A percentile compares a stretch with the other conserved stretches of the same genome.
These are phyloP conservation scores for Yamadazyma tumulicola DNA, from an alignment of 805 yeast species.

Conservation along the genomic window DNA sequence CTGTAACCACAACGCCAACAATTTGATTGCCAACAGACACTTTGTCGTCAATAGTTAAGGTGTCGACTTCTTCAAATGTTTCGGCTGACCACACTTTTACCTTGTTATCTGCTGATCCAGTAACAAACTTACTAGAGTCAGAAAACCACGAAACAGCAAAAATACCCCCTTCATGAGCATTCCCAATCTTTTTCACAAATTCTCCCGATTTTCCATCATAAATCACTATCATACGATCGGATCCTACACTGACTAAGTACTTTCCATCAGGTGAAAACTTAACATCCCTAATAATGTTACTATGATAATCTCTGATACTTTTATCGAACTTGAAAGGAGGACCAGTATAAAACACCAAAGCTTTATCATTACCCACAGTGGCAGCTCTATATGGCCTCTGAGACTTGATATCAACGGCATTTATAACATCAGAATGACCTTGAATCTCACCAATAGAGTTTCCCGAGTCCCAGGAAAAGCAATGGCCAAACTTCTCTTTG, in stretches of 20 bases:
- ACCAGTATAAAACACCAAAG: constrained; percentile 80
- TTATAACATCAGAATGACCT: constrained; percentile 83
- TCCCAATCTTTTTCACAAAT: constrained; percentile 46
- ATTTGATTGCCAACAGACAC: constrained; percentile 60
- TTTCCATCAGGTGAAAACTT: constrained; percentile 80
- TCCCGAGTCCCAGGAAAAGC: constrained; percentile 91
- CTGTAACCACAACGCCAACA: constrained; percentile 74
- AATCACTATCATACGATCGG: constrained; percentile 71
- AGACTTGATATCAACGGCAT: constrained; percentile 80
- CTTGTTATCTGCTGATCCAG: constrained; percentile 80
- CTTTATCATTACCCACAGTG: constrained; percentile 87
- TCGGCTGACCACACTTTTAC: constrained; percentile 63
- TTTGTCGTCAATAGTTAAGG: constrained; percentile 46
- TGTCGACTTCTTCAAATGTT: constrained; percentile 31
- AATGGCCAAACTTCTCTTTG: constrained; percentile 85
- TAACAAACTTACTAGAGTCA: constrained; percentile 56
- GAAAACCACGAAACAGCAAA: constrained; percentile 70
- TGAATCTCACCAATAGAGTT: constrained; percentile 95
- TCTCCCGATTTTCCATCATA: constrained; percentile 92
- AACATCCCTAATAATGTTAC: constrained; percentile 77
- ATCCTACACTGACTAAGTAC: constrained; percentile 73
- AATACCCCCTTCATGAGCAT: constrained; percentile 76
- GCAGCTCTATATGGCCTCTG: constrained; percentile 90
- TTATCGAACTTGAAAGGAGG: constrained; percentile 89
- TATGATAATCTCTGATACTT: constrained; percentile 70